Evolutionary conservation across 441 rosid species (phyloP).

Genomic region (Biscutella laevigata): DNA sequence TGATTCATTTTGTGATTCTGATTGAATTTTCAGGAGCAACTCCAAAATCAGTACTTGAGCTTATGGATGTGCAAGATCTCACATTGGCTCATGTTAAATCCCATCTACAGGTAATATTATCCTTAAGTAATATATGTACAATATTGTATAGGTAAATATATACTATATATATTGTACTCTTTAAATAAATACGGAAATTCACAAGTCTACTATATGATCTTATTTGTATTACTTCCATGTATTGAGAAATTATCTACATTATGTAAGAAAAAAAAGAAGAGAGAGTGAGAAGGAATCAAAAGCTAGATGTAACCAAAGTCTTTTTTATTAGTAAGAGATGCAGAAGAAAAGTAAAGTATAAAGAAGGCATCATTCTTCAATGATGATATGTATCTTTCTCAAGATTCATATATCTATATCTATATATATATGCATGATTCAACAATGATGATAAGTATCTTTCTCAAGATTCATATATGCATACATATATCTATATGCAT

Average conservation of each 20-base stretch:
- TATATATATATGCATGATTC: constrained; percentile 18
- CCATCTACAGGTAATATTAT: constrained; percentile 86
- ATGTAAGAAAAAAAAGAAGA: neutral
- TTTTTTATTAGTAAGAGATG: constrained; percentile 17
- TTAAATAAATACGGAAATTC: neutral
- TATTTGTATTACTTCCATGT: constrained; percentile 12
- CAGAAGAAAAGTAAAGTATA: constrained; percentile 37
- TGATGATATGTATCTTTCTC: constrained; percentile 51
- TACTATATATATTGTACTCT: neutral
- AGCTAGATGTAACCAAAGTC: constrained; percentile 35
- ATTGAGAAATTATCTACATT: constrained; percentile 26
- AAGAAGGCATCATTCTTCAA: constrained; percentile 75
- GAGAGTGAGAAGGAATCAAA: constrained; percentile 2
- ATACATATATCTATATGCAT: no score
- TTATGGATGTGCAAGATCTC: constrained; percentile 99
- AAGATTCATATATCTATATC: no score
- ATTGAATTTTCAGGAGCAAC: constrained; percentile 66
- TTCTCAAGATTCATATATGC: no score
- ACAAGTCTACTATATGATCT: neutral
- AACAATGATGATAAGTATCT: constrained; percentile 6
- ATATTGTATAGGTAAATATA: neutral
- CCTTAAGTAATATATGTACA: neutral
- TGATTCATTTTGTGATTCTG: constrained; percentile 15
- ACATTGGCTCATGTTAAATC: constrained; percentile 99
- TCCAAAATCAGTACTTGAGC: constrained; percentile 96